A percentile compares a stretch with the other conserved stretches of the same genome.
Evolutionary conservation across 1,284 basidiomycete genomes (phyloP).

Genomic region (Leccinum subrobustum): DNA sequence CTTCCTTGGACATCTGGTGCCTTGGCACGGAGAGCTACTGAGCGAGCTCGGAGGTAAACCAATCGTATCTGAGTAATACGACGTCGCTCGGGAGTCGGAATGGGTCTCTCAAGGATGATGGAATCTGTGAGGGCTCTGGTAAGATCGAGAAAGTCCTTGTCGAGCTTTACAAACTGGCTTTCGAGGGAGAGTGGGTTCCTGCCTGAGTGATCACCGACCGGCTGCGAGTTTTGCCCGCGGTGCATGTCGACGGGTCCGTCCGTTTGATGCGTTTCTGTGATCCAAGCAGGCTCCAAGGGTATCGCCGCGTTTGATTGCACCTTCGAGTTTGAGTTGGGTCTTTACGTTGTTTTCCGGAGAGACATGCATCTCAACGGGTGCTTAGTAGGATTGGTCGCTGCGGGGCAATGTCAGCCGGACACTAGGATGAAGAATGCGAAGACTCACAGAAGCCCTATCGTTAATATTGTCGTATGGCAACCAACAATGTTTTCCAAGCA

Average conservation of each 20-base stretch:
- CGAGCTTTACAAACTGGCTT: constrained; percentile 69
- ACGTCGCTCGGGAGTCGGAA: constrained; percentile 29
- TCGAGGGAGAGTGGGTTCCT: constrained; percentile 51
- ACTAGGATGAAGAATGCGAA: no score
- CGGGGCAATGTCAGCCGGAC: background rate
- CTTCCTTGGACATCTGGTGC: constrained; percentile 78
- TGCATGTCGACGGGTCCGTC: background rate
- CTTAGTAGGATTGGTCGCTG: constrained; percentile 12
- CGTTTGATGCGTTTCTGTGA: constrained; percentile 19
- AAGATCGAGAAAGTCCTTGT: constrained; percentile 60
- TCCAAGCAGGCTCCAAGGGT: constrained; percentile 40
- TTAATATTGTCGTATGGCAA: background rate
- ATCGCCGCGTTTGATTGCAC: constrained; percentile 83
- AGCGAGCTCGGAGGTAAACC: constrained; percentile 22
- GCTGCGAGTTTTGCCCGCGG: constrained; percentile 6
- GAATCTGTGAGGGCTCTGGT: constrained; percentile 59
- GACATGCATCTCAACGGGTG: constrained; percentile 39
- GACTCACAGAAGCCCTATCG: background rate
- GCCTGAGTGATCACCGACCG: background rate
- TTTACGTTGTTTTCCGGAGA: constrained; percentile 72
- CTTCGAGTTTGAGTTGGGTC: constrained; percentile 67
- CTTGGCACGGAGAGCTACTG: constrained; percentile 48
- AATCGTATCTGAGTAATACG: constrained; percentile 39
- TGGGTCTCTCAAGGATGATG: constrained; percentile 57
- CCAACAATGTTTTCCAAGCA: constrained; percentile 12